phyloP scores from a whole-genome alignment of 2,329 filamentous ascomycete species.

The Teratosphaeria viscida region DNA sequence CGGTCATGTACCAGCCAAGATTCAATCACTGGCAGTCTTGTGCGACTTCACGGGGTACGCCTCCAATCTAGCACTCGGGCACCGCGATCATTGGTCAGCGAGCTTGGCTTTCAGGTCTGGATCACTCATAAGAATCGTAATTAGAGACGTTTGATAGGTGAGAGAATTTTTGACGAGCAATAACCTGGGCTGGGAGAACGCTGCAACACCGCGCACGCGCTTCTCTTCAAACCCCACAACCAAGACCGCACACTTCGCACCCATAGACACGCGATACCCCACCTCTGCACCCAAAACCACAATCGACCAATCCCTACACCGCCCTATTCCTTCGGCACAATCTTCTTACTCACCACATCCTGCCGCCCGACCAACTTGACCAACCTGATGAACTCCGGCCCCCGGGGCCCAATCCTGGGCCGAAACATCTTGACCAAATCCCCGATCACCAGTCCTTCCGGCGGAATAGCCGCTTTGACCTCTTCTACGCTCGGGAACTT shows the following conservation, averaged over 20 bases:
- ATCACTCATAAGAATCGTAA: no score
- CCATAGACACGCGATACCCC: background rate
- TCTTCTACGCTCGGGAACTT: slow-evolving; percentile 33
- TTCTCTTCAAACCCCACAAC: background rate
- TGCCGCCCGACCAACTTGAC: slow-evolving; percentile 29
- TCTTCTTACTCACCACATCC: slow-evolving; percentile 16
- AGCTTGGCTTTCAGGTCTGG: no score
- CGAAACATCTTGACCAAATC: slow-evolving; percentile 33
- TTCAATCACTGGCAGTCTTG: no score
- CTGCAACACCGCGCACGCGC: no score
- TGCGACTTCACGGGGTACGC: no score
- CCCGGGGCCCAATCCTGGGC: slow-evolving; percentile 26
- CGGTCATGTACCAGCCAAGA: no score
- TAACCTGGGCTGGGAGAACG: no score
- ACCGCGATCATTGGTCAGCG: no score
- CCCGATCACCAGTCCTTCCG: slow-evolving; percentile 33
- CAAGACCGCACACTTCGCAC: no score
- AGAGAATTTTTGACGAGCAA: no score
- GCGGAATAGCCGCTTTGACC: slow-evolving; percentile 34
- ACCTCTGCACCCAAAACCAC: background rate
- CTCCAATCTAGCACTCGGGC: no score
- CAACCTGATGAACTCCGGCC: slow-evolving; percentile 32
- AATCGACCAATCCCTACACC: background rate
- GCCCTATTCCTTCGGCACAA: slow-evolving; percentile 2
- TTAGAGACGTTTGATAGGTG: no score